Percentiles rank a stretch among this genome's conserved stretches.
Conservation (phyloP, 257 asterid species). For the Coffea canephora region DNA sequence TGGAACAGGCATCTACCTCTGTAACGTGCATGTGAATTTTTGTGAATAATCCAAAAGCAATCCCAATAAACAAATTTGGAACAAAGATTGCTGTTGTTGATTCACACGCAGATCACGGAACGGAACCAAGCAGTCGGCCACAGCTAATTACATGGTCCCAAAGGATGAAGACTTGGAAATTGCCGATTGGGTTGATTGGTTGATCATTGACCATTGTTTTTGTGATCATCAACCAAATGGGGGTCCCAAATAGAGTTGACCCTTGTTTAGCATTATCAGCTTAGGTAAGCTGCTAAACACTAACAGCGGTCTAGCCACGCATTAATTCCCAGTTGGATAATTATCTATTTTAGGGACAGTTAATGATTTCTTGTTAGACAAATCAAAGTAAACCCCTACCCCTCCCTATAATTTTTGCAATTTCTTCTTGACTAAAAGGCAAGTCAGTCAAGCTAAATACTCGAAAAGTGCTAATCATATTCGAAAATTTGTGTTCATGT, state of each 20-base stretch:
- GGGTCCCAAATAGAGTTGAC: slow-evolving; percentile 56
- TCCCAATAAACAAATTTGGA: background rate
- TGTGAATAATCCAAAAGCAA: slow-evolving; percentile 6
- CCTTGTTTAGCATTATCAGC: slow-evolving; percentile 33
- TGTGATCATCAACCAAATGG: slow-evolving; percentile 22
- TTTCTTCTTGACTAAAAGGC: background rate
- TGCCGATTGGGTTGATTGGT: slow-evolving; percentile 31
- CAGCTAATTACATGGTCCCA: slow-evolving; percentile 28
- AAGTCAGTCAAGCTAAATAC: background rate
- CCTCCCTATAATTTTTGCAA: background rate
- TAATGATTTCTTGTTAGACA: background rate
- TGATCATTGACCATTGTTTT: slow-evolving; percentile 60
- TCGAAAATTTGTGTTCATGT: background rate
- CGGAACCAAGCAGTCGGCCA: slow-evolving; percentile 33
- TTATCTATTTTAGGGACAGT: background rate
- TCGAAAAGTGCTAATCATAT: background rate
- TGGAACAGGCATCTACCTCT: slow-evolving; percentile 26
- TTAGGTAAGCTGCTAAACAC: slow-evolving; percentile 34
- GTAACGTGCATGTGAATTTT: slow-evolving; percentile 40
- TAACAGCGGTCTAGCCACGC: slow-evolving; percentile 13
- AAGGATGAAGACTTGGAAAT: background rate
- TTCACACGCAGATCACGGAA: slow-evolving; percentile 46
- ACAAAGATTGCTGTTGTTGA: slow-evolving; percentile 28
- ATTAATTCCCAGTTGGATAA: slow-evolving; percentile 20
- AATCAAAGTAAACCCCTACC: background rate